Base-by-base conservation (phyloP, 2,329 filamentous ascomycete species). In the Fusarium concolor region DNA sequence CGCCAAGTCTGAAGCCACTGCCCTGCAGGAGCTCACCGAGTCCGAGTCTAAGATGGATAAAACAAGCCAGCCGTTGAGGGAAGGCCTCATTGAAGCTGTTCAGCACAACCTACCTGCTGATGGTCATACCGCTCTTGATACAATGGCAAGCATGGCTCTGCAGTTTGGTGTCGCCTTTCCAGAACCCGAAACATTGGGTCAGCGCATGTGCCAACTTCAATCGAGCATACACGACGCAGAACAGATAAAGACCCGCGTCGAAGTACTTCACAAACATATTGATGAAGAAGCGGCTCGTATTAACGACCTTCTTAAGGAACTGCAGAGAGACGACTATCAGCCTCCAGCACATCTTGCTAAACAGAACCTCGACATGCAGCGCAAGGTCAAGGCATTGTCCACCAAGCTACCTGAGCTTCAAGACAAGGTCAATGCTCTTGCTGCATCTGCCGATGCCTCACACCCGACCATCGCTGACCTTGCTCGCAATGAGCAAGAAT, bases 301-400 rank as follows among this genome's bases (percentile, higher is more conserved):
- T 14, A 75, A 78, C 14, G 55, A 66, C 2, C 73, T 87, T 35
- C 75, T 86, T 10, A 65, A 73, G 8, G 78, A 82, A 12, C 75
- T 89, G 6, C 77, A 79, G 24, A 75, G 77, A 15, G 79, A 82
- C 9, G 76, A 77, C 15, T 90, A 87, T 71, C 83, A 86, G 17
- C 85, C 87, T 0, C 79, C 88, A 0, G 74, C 86, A 0, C 82
- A 88, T 64, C 80, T 94, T 5, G 86, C 88, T 12, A 88, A 88
- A 68, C 86, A 90, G 68, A 95, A 93, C n/a, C 83, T 90, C 6
- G 90, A 96, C 50, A 87, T 91, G 79, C 88, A 90, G 67, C 88
- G 92, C 55, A 88, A 85, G 56, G 87, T 90, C 47, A 93, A 93
- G 75, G 79, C 86, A n/a, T 81, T 92, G 37, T 80, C 84, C 15